phyloP scores from a whole-genome alignment of 768 basidiomycete genomes.

The Trametes cubensis region DNA sequence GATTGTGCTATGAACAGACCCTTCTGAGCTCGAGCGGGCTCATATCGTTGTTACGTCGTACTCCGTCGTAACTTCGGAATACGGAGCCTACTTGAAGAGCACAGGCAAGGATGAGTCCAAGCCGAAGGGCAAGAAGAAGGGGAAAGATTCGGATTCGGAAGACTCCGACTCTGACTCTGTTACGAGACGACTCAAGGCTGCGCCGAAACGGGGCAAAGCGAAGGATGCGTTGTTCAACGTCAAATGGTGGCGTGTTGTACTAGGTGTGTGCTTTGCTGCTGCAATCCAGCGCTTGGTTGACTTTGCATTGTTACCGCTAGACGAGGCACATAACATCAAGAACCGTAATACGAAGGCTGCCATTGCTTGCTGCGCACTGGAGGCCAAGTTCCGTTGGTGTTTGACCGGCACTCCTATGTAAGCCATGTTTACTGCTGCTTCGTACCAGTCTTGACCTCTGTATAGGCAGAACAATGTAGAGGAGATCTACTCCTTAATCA shows the following conservation, averaged over 20 bases:
- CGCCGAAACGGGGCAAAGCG: slow-evolving; percentile 44
- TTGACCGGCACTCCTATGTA: slow-evolving; percentile 49
- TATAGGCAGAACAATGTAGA: slow-evolving; percentile 85
- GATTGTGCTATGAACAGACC: slow-evolving; percentile 46
- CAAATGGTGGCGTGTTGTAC: slow-evolving; percentile 83
- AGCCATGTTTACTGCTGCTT: slow-evolving; percentile 5
- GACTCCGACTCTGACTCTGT: slow-evolving; percentile 47
- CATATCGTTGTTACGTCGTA: slow-evolving; percentile 90
- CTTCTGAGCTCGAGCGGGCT: slow-evolving; percentile 49
- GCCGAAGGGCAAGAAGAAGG: slow-evolving; percentile 41
- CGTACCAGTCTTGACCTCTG: neutral
- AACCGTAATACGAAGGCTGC: slow-evolving; percentile 45
- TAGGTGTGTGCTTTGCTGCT: slow-evolving; percentile 52
- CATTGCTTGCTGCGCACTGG: slow-evolving; percentile 44
- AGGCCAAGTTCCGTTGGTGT: slow-evolving; percentile 54
- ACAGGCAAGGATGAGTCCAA: slow-evolving; percentile 58
- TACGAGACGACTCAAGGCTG: slow-evolving; percentile 46
- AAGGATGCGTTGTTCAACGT: slow-evolving; percentile 74
- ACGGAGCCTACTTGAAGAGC: slow-evolving; percentile 51
- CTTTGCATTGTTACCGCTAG: slow-evolving; percentile 29
- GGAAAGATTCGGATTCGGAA: slow-evolving; percentile 32
- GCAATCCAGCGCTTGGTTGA: neutral
- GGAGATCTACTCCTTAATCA: slow-evolving; percentile 87
- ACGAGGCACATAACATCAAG: slow-evolving; percentile 66
- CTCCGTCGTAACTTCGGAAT: slow-evolving; percentile 79